Evolutionary conservation across 768 basidiomycete species (phyloP), one percentile per base, ranked within the genome.

Genomic region (Lentinus brumalis): DNA sequence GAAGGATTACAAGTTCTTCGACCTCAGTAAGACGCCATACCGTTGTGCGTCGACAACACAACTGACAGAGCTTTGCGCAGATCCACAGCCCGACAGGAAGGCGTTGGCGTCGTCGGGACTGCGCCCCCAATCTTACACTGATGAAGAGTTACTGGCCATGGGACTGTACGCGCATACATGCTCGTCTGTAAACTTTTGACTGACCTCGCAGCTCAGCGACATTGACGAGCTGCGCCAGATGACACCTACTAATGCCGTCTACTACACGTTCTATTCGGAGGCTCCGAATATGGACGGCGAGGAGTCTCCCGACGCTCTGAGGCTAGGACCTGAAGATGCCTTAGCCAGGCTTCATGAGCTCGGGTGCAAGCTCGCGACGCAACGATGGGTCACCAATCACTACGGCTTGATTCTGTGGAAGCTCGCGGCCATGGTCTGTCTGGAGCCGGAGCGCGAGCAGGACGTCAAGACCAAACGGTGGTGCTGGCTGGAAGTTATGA

Each of bases 331-430:
- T n/a, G 64, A 76, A 1, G 82, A 80, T 12, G 89, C 86, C 1
- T 74, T 89, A 16, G 71, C 80, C 29, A 78, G 85, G 59, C 74
- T 94, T 10, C 75, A 80, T 4, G 71, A 72, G 26, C 76, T 70
- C 9, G 91, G 89, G 0, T 95, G 93, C 63, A 71, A 68, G 2
- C 79, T 93, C 26, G 91, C 85, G 2, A 91, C 86, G 8, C 78
- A 85, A 63, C 74, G 79, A 26, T 99, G 97, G 97, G 87, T 97
- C 1, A 84, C 90, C 53, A 98, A 98, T 67, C 95, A 97, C 67
- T 99, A 94, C 92, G 73, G 77, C 10, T 75, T 95, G 47, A 85
- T 98, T 32, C 80, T 99, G 3, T 99, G 97, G 97, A 99, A 99
- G 75, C 75, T 97, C 21, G 93, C 94, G 3, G 90, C 92, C 12